A percentile compares a stretch with the other conserved stretches of the same genome.
These are phyloP conservation scores for Hypoxylon trugodes DNA, from an alignment of 495 filamentous ascomycete genomes.

Conservation along the genomic window DNA sequence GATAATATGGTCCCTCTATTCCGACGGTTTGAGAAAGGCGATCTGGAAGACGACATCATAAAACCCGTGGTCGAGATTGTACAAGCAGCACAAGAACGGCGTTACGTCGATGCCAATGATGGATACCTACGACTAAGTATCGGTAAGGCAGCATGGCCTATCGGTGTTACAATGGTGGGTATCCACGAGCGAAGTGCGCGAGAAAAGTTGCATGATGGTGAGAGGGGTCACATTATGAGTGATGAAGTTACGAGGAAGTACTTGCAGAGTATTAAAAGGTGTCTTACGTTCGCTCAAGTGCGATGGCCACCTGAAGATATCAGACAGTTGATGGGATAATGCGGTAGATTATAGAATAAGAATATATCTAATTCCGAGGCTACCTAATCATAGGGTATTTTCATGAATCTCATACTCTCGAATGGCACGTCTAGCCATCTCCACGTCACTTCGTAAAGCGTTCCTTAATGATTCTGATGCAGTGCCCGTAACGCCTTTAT, in stretches of 20 bases:
- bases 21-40: slow-evolving; percentile 80
- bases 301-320: slow-evolving; percentile 95
- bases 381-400: slow-evolving; percentile 24
- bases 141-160: slow-evolving; percentile 98
- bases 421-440: neutral
- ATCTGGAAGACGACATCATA: slow-evolving; percentile 79
- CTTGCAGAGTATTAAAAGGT: slow-evolving; percentile 96
- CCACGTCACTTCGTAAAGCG: slow-evolving; percentile 11
- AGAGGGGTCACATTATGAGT: slow-evolving; percentile 94
- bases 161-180: slow-evolving; percentile 99
- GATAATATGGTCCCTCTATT: slow-evolving; percentile 93
- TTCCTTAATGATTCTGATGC: slow-evolving; percentile 7
- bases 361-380: slow-evolving; percentile 1
- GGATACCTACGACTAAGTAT: slow-evolving; percentile 92
- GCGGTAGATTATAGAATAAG: slow-evolving; percentile 1
- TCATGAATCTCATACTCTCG: slow-evolving; percentile 13
- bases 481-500: slow-evolving; percentile 35
- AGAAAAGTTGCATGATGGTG: slow-evolving; percentile 92
- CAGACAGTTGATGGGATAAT: slow-evolving; percentile 93
- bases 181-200: slow-evolving; percentile 96
- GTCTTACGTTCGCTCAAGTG: slow-evolving; percentile 94
- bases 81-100: slow-evolving; percentile 81
- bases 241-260: slow-evolving; percentile 96
- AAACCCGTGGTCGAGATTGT: slow-evolving; percentile 94
- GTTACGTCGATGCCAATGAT: slow-evolving; percentile 97